These are phyloP conservation scores for Sporisorium iseilematis-ciliati DNA, from an alignment of 1,284 basidiomycete genomes.

Conservation along the genomic window DNA sequence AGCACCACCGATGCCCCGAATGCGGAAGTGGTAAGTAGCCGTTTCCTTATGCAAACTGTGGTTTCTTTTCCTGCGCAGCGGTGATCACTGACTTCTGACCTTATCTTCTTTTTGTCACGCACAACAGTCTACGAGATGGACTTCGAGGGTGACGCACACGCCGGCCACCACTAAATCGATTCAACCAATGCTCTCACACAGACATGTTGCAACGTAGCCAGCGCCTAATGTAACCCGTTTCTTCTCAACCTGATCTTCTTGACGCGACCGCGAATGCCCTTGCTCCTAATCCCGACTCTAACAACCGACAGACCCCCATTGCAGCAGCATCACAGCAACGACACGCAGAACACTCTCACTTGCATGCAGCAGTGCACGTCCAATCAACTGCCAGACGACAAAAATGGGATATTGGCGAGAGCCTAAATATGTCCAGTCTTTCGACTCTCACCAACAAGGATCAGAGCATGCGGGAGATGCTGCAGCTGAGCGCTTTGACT, in stretches of 20 bases:
- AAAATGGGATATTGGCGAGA: too few species aligned
- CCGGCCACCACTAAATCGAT: slow-evolving; percentile 52
- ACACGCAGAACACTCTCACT: too few species aligned
- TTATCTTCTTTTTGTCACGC: background rate
- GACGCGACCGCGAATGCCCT: background rate
- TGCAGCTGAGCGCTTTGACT: background rate
- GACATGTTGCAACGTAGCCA: slow-evolving; percentile 21
- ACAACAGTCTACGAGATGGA: slow-evolving; percentile 62
- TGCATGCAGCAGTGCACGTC: too few species aligned
- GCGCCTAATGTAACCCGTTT: slow-evolving; percentile 34
- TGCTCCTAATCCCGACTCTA: background rate
- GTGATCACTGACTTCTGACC: slow-evolving; percentile 5
- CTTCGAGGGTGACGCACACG: slow-evolving; percentile 55
- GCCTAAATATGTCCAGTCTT: too few species aligned
- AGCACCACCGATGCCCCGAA: slow-evolving; percentile 67
- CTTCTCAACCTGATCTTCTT: slow-evolving; percentile 16
- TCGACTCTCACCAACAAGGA: too few species aligned
- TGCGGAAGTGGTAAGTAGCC: slow-evolving; percentile 65
- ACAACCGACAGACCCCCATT: too few species aligned
- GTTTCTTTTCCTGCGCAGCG: too few species aligned
- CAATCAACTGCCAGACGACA: too few species aligned
- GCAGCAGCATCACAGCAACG: too few species aligned
- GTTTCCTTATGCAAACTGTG: too few species aligned
- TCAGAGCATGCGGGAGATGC: too few species aligned
- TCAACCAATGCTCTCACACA: background rate